Evolutionary conservation across 2,329 filamentous ascomycete species (phyloP).

Genomic region (Xylaria sp.): DNA sequence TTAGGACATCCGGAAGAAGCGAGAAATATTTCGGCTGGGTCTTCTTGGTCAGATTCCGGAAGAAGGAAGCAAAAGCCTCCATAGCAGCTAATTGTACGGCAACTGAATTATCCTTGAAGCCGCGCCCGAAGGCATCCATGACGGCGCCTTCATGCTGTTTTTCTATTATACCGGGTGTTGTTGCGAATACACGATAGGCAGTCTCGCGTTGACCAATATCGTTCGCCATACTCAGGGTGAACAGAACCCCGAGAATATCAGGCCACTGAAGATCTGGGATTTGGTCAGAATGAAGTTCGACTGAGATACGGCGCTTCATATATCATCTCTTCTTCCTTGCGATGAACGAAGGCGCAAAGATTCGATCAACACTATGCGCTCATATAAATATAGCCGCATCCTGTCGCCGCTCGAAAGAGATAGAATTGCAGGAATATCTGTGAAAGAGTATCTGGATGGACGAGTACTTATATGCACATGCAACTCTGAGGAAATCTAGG

Average conservation of each 20-base stretch:
- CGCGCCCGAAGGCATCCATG: constrained; percentile 85
- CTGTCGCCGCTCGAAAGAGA: neutral
- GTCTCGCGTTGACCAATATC: constrained; percentile 89
- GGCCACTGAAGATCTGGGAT: constrained; percentile 82
- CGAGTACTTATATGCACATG: neutral
- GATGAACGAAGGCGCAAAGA: neutral
- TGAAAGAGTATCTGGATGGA: neutral
- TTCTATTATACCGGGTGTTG: constrained; percentile 94
- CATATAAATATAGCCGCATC: neutral
- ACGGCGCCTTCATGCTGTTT: constrained; percentile 95
- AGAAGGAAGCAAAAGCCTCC: constrained; percentile 97
- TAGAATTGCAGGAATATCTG: neutral
- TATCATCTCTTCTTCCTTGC: neutral
- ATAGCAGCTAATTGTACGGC: constrained; percentile 91
- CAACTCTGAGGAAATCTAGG: neutral
- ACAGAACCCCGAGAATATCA: constrained; percentile 86
- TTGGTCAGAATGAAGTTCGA: constrained; percentile 37
- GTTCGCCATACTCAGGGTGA: constrained; percentile 87
- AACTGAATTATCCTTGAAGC: constrained; percentile 89
- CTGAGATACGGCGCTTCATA: neutral
- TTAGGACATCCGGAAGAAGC: constrained; percentile 90
- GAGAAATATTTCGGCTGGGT: constrained; percentile 87
- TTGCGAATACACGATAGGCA: constrained; percentile 94
- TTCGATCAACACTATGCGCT: neutral
- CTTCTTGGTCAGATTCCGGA: constrained; percentile 90